Evolutionary conservation across 208 protist species (phyloP).

Genomic region (Borovskyia barvae): DNA sequence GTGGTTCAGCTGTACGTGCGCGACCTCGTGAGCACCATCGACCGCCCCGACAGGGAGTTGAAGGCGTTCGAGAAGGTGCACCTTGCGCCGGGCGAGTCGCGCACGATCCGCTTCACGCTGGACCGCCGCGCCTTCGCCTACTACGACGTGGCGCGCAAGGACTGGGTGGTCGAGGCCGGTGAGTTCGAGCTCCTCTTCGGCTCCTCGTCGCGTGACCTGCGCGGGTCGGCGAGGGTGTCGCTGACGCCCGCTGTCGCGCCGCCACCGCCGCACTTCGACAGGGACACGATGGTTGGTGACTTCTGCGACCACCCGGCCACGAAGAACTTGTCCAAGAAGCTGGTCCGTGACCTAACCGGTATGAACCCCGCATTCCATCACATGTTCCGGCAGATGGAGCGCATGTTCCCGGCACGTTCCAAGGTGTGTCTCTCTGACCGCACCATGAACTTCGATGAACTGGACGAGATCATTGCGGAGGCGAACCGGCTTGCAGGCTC

Average conservation of each 20-base stretch:
- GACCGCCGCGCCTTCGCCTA: slow-evolving; percentile 21
- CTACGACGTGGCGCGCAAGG: slow-evolving; percentile 22
- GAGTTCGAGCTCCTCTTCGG: slow-evolving; percentile 20
- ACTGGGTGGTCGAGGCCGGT: slow-evolving; percentile 17
- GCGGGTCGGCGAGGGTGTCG: neutral
- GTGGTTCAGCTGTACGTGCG: slow-evolving; percentile 15
- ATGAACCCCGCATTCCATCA: neutral
- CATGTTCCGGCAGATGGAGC: slow-evolving; percentile 4
- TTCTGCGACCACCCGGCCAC: too few species aligned
- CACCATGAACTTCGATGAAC: neutral
- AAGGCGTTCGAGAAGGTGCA: slow-evolving; percentile 21
- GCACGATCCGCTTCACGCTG: slow-evolving; percentile 16
- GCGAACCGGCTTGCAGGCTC: neutral
- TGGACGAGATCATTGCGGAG: neutral
- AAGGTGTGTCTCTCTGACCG: neutral
- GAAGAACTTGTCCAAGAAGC: too few species aligned
- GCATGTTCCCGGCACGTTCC: neutral
- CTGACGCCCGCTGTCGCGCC: neutral
- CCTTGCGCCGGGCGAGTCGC: slow-evolving; percentile 14
- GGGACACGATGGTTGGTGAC: slow-evolving; percentile 1
- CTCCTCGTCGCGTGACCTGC: slow-evolving; percentile 18
- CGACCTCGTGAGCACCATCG: slow-evolving; percentile 5
- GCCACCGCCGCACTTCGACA: neutral
- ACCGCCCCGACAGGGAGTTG: slow-evolving; percentile 9
- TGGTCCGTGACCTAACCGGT: neutral